Conservation (phyloP, 2,329 filamentous ascomycete species). For the Chaetoscypha palmicola region DNA sequence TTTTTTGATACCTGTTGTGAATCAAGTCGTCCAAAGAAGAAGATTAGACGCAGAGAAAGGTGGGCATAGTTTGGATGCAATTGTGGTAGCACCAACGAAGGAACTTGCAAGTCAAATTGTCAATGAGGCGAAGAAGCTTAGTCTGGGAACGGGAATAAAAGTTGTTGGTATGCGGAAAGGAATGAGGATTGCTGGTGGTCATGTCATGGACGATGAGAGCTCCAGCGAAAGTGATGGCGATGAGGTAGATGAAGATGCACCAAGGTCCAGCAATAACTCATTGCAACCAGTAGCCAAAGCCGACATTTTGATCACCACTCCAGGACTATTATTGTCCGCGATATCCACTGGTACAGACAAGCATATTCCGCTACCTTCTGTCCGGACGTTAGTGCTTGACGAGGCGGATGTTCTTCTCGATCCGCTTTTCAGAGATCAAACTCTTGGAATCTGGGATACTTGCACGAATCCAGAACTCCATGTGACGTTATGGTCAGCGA, state of each 20-base stretch:
- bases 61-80: constrained; percentile 51
- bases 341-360: constrained; percentile 43
- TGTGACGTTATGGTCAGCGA: constrained; percentile 88
- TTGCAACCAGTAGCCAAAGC: constrained; percentile 55
- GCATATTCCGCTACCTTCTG: constrained; percentile 52
- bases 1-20: constrained; percentile 81
- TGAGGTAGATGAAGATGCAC: constrained; percentile 27
- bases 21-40: constrained; percentile 58
- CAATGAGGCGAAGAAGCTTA: constrained; percentile 79
- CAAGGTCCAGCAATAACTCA: constrained; percentile 31
- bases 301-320: constrained; percentile 76
- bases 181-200: constrained; percentile 54
- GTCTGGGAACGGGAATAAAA: constrained; percentile 67
- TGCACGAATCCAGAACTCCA: constrained; percentile 65
- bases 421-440: constrained; percentile 83
- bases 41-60: constrained; percentile 33
- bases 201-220: constrained; percentile 27
- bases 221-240: constrained; percentile 33
- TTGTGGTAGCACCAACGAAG: constrained; percentile 72
- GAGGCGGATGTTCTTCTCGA: constrained; percentile 95
- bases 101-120: constrained; percentile 75
- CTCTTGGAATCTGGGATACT: constrained; percentile 73
- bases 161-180: constrained; percentile 80
- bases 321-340: constrained; percentile 69
- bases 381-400: constrained; percentile 74